These are phyloP conservation scores for Malbranchea cinnamomea DNA, from an alignment of 2,329 filamentous ascomycete species.

Conservation along the genomic window DNA sequence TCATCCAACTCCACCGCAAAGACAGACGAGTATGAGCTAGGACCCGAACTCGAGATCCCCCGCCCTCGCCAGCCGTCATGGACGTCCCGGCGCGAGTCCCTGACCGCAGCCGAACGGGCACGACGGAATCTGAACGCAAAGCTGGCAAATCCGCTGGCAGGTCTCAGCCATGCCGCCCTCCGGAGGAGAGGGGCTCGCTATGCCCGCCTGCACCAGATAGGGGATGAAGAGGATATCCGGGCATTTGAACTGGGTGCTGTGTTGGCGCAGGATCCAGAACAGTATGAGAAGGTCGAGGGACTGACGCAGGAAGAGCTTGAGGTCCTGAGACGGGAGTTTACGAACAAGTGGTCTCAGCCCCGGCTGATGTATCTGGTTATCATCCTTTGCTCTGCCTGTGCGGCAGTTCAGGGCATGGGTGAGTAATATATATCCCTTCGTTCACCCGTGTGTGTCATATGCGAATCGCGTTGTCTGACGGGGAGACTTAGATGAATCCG, in stretches of 20 bases:
- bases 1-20: no score
- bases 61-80: slow-evolving; percentile 7
- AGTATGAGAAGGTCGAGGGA: slow-evolving; percentile 36
- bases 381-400: slow-evolving; percentile 49
- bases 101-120: slow-evolving; percentile 25
- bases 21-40: no score
- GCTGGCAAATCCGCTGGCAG: slow-evolving; percentile 39
- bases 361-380: slow-evolving; percentile 51
- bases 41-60: slow-evolving; percentile 15
- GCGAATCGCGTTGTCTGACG: slow-evolving; percentile 9
- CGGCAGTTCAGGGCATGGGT: slow-evolving; percentile 56
- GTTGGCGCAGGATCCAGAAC: slow-evolving; percentile 39
- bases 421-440: slow-evolving; percentile 11
- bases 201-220: slow-evolving; percentile 40
- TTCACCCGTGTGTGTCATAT: not conserved
- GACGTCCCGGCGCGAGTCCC: slow-evolving; percentile 7
- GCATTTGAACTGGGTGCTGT: slow-evolving; percentile 46
- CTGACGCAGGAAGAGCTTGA: slow-evolving; percentile 44
- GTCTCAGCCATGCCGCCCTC: slow-evolving; percentile 36
- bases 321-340: slow-evolving; percentile 44
- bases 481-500: slow-evolving; percentile 43
- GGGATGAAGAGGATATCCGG: slow-evolving; percentile 40
- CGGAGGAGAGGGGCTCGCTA: slow-evolving; percentile 43
- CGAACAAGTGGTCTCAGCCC: slow-evolving; percentile 56
- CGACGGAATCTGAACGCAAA: slow-evolving; percentile 32